Evolutionary conservation across 257 asterid species (phyloP).

Genomic region (Knoxia roxburghii): DNA sequence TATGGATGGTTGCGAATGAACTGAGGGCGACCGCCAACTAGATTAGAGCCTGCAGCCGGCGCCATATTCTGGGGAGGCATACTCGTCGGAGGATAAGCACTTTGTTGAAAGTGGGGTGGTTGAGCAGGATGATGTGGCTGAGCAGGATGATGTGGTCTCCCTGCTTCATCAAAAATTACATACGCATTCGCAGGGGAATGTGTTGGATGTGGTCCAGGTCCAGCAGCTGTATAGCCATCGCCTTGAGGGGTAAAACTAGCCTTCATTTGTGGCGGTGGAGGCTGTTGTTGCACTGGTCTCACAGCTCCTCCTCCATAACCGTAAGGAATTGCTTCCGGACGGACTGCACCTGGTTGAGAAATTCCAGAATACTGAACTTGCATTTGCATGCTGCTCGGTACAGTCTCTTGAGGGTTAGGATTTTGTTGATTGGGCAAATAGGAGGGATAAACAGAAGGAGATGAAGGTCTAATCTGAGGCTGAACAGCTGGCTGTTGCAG

Average conservation of each 20-base stretch:
- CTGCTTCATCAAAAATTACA: constrained; percentile 62
- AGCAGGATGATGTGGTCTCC: constrained; percentile 54
- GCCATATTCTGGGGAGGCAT: constrained; percentile 48
- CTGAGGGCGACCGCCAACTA: constrained; percentile 45
- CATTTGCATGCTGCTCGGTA: constrained; percentile 65
- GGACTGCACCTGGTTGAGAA: constrained; percentile 44
- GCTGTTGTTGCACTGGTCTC: constrained; percentile 61
- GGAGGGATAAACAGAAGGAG: constrained; percentile 57
- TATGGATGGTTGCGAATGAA: constrained; percentile 56
- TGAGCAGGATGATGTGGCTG: constrained; percentile 49
- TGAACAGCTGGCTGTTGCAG: constrained; percentile 42
- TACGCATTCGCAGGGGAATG: constrained; percentile 59
- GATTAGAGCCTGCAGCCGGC: constrained; percentile 41
- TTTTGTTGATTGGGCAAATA: constrained; percentile 53
- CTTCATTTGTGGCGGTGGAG: constrained; percentile 50
- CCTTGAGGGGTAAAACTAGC: constrained; percentile 45
- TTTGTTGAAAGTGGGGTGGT: constrained; percentile 65
- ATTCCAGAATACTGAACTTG: constrained; percentile 51
- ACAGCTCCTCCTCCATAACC: constrained; percentile 47
- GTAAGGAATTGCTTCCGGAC: constrained; percentile 49
- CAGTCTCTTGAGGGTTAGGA: constrained; percentile 54
- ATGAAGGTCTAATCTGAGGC: constrained; percentile 56
- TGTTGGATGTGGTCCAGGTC: constrained; percentile 59
- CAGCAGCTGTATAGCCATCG: constrained; percentile 57
- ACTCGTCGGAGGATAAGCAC: constrained; percentile 56